Base-by-base conservation (phyloP, 495 filamentous ascomycete species). In the Monascus purpureus region DNA sequence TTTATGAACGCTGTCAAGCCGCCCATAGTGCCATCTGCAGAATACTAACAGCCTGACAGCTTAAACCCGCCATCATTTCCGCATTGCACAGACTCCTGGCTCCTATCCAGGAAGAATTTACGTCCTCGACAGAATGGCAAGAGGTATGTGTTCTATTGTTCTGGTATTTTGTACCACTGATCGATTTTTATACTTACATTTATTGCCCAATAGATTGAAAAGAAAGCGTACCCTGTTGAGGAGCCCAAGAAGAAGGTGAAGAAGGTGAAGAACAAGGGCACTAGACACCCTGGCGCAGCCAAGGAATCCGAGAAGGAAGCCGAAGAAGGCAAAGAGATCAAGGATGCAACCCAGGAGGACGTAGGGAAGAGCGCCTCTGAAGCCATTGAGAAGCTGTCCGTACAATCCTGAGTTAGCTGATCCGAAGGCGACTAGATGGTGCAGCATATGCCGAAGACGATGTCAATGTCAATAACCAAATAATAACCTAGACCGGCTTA, bases 371-470 rank as follows among this genome's bases (percentile, higher is more conserved):
- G 45, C 32, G 48, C 49, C 4, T 49, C 53, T 15, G 53, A 50
- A 33, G 57, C 59, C 16, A 49, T 66, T 39, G 42, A 49, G 38
- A 56, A 56, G 30, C 25, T 67, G 19, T 24, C 41, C 14, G 14
- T 51, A 9, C 24, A 43, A 47, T 49, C 4, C 5, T 22, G 20
- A 22, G 20, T 22, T n/a, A n/a, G n/a, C n/a, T n/a, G n/a, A n/a
- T n/a, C n/a, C n/a, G n/a, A n/a, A n/a, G n/a, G n/a, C n/a, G n/a
- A n/a, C n/a, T n/a, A n/a, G n/a, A n/a, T n/a, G n/a, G n/a, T n/a
- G n/a, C n/a, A n/a, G n/a, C n/a, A n/a, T n/a, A n/a, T n/a, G n/a
- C n/a, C n/a, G n/a, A n/a, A n/a, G n/a, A n/a, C n/a, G n/a, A n/a
- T n/a, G n/a, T n/a, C n/a, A n/a, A n/a, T n/a, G n/a, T n/a, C n/a